Conservation (phyloP, 2,329 filamentous ascomycete genomes). For the Zymoseptoria tritici region DNA sequence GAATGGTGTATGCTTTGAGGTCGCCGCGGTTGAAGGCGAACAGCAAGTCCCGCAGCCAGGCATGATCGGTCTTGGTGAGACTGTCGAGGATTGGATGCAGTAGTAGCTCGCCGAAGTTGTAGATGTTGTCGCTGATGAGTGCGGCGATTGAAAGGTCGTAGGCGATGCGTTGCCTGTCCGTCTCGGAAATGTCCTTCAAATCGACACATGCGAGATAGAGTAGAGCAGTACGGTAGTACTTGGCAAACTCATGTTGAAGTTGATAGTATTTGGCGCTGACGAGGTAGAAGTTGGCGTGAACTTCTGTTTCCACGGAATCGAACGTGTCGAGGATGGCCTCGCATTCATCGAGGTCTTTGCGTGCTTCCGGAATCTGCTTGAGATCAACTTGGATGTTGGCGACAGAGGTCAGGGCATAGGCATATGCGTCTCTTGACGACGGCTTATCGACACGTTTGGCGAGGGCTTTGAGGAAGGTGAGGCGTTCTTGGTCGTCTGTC, state of each 20-base stretch:
- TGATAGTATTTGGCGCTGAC: slow-evolving; percentile 92
- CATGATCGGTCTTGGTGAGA: slow-evolving; percentile 64
- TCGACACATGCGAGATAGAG: slow-evolving; percentile 97
- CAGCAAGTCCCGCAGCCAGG: slow-evolving; percentile 90
- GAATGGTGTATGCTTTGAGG: slow-evolving; percentile 73
- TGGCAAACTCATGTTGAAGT: slow-evolving; percentile 82
- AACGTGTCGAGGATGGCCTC: slow-evolving; percentile 85
- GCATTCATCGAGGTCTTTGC: slow-evolving; percentile 77
- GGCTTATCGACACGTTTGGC: slow-evolving; percentile 85
- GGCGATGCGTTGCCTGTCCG: slow-evolving; percentile 73
- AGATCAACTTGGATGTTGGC: slow-evolving; percentile 80
- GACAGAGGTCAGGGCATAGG: slow-evolving; percentile 86
- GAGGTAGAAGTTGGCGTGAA: slow-evolving; percentile 94
- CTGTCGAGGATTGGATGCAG: slow-evolving; percentile 92
- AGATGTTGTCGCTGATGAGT: slow-evolving; percentile 87
- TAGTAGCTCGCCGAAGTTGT: slow-evolving; percentile 99
- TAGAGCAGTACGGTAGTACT: slow-evolving; percentile 95
- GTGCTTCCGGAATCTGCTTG: slow-evolving; percentile 70
- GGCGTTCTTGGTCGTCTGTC: slow-evolving; percentile 75
- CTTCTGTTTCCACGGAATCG: slow-evolving; percentile 89
- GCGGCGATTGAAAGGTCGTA: slow-evolving; percentile 91
- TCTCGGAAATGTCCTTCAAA: slow-evolving; percentile 61
- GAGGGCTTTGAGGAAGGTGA: slow-evolving; percentile 75
- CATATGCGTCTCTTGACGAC: slow-evolving; percentile 88
- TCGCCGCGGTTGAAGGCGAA: slow-evolving; percentile 98